These are phyloP conservation scores for Candida coquimbonensis DNA, from an alignment of 805 yeast species.

Conservation along the genomic window DNA sequence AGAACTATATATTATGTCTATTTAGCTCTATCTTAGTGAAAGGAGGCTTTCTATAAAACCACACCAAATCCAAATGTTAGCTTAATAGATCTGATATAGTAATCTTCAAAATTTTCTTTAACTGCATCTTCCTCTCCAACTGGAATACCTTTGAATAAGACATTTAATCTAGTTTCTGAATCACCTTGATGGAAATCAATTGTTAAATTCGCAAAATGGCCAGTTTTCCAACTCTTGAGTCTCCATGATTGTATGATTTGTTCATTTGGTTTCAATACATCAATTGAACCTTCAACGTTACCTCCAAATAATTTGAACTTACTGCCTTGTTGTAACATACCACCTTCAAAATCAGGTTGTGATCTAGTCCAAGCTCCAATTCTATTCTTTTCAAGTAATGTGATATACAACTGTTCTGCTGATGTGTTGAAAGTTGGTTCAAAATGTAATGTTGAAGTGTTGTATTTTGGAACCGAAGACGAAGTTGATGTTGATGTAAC, in stretches of 20 bases:
- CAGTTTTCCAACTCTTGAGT: constrained; percentile 80
- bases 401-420: constrained; percentile 75
- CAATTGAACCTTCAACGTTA: constrained; percentile 66
- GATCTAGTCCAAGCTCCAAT: constrained; percentile 91
- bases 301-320: constrained; percentile 79
- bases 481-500: constrained; percentile 12
- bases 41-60: constrained; percentile 41
- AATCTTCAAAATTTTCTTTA: constrained; percentile 76
- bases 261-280: constrained; percentile 50
- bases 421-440: constrained; percentile 81
- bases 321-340: constrained; percentile 41
- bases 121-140: constrained; percentile 92
- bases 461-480: constrained; percentile 50
- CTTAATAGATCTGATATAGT: constrained; percentile 85
- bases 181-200: constrained; percentile 68
- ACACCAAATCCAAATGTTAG: constrained; percentile 93
- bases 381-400: constrained; percentile 69
- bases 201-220: constrained; percentile 64
- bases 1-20: too few species aligned
- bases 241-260: constrained; percentile 78
- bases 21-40: too few species aligned
- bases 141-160: constrained; percentile 83
- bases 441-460: constrained; percentile 72
- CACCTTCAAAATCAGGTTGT: constrained; percentile 46
- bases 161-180: constrained; percentile 77